These are phyloP conservation scores for Lathyrus oleraceus DNA, from an alignment of 306 rosid genomes.

Conservation along the genomic window DNA sequence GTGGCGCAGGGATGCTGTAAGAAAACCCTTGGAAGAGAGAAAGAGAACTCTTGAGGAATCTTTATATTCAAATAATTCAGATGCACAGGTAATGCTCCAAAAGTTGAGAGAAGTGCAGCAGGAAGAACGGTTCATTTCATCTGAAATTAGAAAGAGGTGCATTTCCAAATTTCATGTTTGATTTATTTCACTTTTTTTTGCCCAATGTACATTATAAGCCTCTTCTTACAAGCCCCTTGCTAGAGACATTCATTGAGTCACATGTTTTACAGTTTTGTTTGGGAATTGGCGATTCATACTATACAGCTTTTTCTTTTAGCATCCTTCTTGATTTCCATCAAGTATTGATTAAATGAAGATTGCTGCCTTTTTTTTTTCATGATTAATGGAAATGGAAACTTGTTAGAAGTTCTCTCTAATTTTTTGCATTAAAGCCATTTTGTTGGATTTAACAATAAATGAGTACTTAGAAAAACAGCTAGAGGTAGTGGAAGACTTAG, in stretches of 20 bases:
- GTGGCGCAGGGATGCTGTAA: conserved; percentile 63
- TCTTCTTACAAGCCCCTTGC: conserved; percentile 24
- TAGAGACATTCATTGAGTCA: conserved; percentile 9
- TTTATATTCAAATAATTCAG: conserved; percentile 56
- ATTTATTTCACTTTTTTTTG: conserved; percentile 10
- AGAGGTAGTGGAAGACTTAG: no score
- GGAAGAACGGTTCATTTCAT: conserved; percentile 51
- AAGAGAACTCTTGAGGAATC: conserved; percentile 61
- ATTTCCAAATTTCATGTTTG: conserved; percentile 4
- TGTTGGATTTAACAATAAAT: no score
- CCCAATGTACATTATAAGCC: conserved; percentile 5
- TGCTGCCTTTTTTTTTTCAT: background rate
- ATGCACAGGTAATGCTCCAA: conserved; percentile 57
- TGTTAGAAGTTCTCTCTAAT: no score
- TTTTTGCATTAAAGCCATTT: no score
- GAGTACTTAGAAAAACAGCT: no score
- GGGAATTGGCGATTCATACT: background rate
- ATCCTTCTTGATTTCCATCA: conserved; percentile 18
- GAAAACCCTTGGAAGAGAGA: conserved; percentile 67
- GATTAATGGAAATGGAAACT: no score
- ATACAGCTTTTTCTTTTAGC: background rate
- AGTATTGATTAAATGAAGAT: conserved; percentile 13
- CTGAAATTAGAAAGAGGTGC: conserved; percentile 52
- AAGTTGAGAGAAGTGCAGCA: conserved; percentile 59
- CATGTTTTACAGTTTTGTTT: conserved; percentile 22